Percentiles rank a stretch among this genome's conserved stretches.
Evolutionary conservation across 257 asterid species (phyloP).

Genomic region (Forsythia suspensa): DNA sequence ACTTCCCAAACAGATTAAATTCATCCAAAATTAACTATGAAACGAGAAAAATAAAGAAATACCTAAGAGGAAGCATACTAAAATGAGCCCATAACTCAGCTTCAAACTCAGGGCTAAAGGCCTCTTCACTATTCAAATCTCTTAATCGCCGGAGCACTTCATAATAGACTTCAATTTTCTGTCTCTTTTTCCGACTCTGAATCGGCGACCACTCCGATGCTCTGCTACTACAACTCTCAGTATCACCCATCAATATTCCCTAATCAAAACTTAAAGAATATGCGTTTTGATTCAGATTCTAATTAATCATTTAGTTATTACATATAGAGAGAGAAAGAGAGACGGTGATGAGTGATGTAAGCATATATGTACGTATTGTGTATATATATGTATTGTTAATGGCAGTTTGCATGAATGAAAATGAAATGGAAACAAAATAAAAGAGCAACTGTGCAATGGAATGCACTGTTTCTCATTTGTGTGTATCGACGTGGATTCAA

Average conservation of each 20-base stretch:
- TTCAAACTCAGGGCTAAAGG: slow-evolving; percentile 60
- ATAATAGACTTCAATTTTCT: slow-evolving; percentile 67
- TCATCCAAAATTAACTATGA: not conserved
- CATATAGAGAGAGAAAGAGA: slow-evolving; percentile 24
- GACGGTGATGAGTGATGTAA: slow-evolving; percentile 53
- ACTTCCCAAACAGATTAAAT: slow-evolving; percentile 18
- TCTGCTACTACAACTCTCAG: slow-evolving; percentile 71
- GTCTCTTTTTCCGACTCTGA: slow-evolving; percentile 53
- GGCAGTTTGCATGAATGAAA: slow-evolving; percentile 49
- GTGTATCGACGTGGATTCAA: slow-evolving; percentile 74
- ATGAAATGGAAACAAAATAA: slow-evolving; percentile 8
- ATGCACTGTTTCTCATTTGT: slow-evolving; percentile 33
- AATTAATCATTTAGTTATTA: slow-evolving; percentile 19
- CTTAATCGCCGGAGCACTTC: slow-evolving; percentile 62
- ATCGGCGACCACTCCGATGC: slow-evolving; percentile 70
- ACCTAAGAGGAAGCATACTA: slow-evolving; percentile 70
- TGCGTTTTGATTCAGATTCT: slow-evolving; percentile 77
- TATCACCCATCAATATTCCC: slow-evolving; percentile 61
- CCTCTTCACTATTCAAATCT: slow-evolving; percentile 59
- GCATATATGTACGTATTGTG: slow-evolving; percentile 23
- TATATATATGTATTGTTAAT: slow-evolving; percentile 24
- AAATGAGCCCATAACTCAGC: slow-evolving; percentile 92
- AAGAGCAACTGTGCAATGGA: not conserved
- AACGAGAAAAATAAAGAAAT: slow-evolving; percentile 1
- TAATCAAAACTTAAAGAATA: slow-evolving; percentile 34